Evolutionary conservation across 2,329 filamentous ascomycete genomes (phyloP).

Genomic region (Colletotrichum sp.): DNA sequence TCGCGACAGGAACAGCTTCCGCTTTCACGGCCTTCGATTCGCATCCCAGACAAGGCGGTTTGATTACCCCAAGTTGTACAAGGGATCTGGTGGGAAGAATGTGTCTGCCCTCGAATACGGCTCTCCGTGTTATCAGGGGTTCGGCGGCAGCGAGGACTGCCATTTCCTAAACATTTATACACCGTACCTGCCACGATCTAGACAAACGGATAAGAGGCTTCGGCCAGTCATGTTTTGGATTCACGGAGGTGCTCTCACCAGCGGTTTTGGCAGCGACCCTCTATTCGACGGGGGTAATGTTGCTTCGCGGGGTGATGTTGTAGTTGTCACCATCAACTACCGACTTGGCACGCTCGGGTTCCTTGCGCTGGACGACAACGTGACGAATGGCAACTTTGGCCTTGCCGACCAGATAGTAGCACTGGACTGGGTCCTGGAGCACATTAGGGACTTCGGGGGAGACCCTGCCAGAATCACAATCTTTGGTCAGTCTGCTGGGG

Average conservation of each 20-base stretch:
- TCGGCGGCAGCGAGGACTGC: slow-evolving; percentile 42
- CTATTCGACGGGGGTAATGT: slow-evolving; percentile 51
- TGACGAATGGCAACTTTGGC: slow-evolving; percentile 53
- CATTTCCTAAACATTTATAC: slow-evolving; percentile 52
- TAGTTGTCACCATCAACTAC: slow-evolving; percentile 66
- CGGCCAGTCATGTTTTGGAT: slow-evolving; percentile 54
- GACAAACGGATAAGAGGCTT: slow-evolving; percentile 32
- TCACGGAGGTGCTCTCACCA: slow-evolving; percentile 46
- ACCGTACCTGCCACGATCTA: slow-evolving; percentile 38
- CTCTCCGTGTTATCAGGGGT: slow-evolving; percentile 38
- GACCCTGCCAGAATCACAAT: slow-evolving; percentile 61
- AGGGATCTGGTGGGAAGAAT: slow-evolving; percentile 27
- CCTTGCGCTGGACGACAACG: slow-evolving; percentile 53
- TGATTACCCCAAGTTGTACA: slow-evolving; percentile 39
- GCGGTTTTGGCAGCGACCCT: slow-evolving; percentile 44
- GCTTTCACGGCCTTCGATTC: slow-evolving; percentile 50
- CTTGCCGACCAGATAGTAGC: slow-evolving; percentile 54
- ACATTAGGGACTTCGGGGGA: slow-evolving; percentile 60
- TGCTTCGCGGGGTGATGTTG: slow-evolving; percentile 49
- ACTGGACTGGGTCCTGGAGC: slow-evolving; percentile 53
- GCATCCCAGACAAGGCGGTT: slow-evolving; percentile 42
- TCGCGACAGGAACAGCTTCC: slow-evolving; percentile 52
- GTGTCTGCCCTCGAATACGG: slow-evolving; percentile 34
- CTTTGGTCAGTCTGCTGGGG: slow-evolving; percentile 60
- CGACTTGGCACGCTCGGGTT: slow-evolving; percentile 63